phyloP scores from a whole-genome alignment of 2,329 filamentous ascomycete species.

The Fusarium verrucosum region DNA sequence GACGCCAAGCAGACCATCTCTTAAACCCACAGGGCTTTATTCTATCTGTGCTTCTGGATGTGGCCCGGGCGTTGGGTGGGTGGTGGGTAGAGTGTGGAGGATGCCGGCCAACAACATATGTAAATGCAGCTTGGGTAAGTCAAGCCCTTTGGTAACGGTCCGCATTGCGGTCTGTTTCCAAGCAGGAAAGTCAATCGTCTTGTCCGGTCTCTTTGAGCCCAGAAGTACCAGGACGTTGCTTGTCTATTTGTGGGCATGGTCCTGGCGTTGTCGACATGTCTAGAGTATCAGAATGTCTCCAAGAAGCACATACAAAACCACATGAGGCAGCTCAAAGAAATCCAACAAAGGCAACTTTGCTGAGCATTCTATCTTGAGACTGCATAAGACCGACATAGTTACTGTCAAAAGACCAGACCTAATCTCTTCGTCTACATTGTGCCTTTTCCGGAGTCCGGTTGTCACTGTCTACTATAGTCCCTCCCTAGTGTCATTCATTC shows the following conservation, averaged over 20 bases:
- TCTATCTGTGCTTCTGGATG: conserved; percentile 28
- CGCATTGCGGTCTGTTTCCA: conserved; percentile 38
- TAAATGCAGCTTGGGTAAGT: conserved; percentile 42
- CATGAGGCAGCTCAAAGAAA: conserved; percentile 40
- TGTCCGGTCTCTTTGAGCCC: conserved; percentile 31
- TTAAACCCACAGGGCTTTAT: conserved; percentile 25
- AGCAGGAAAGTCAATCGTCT: conserved; percentile 24
- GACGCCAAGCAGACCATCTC: conserved; percentile 34
- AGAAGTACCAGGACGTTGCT: conserved; percentile 37
- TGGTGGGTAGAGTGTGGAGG: conserved; percentile 10
- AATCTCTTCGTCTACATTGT: conserved; percentile 21
- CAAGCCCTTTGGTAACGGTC: conserved; percentile 30
- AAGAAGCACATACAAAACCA: conserved; percentile 35
- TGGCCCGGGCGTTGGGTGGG: conserved; percentile 30
- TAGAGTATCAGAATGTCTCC: conserved; percentile 25
- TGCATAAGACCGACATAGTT: conserved; percentile 36
- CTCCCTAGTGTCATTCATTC: conserved; percentile 6
- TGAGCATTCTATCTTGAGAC: conserved; percentile 16
- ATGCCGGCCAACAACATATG: conserved; percentile 41
- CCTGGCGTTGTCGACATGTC: conserved; percentile 34
- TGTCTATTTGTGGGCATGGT: conserved; percentile 44
- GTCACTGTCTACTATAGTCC: neutral
- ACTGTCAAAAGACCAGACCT: conserved; percentile 35
- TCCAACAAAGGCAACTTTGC: conserved; percentile 36
- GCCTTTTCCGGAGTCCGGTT: conserved; percentile 16